Base-by-base conservation (phyloP, 1,284 basidiomycete species). In the Apiotrichum mycotoxinovorans region DNA sequence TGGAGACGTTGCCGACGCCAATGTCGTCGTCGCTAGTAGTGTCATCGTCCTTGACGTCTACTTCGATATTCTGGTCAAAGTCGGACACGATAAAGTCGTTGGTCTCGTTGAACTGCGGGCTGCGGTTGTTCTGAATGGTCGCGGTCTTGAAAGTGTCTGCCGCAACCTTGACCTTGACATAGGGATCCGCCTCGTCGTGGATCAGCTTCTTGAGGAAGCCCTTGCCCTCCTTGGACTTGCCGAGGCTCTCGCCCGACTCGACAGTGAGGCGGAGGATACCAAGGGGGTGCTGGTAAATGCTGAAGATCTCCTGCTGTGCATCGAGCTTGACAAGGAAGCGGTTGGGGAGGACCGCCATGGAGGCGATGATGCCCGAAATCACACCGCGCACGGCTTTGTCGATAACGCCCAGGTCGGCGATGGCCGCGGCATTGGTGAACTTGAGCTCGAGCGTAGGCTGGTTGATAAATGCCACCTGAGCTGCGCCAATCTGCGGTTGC, bases 271-370 rank as follows among this genome's bases (percentile, higher is more conserved):
- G 49, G 18, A 54, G 17, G n/a, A 58, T 25, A 20, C 57, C 57
- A 15, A 54, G 48, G n/a, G 57, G 57, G 49, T 43, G 37, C 57
- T 58, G 57, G 57, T 51, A 58, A 25, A 52, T 58, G 37, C 41
- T 51, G 57, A 58, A 58, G 49, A 52, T 54, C 49, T 58, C 57
- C 43, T 37, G 37, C 22, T 38, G 17, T n/a, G 52, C 30, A 38
- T 58, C 57, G 9, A 58, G 57, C 57, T 54, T 58, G 49, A 58
- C 44, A 15, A 58, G 48, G 57, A 58, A 58, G 48, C 57, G 57
- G 57, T 58, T 58, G 33, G 57, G 57, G 9, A 58, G 57, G n/a
- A 58, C 57, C 18, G 44, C 49, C 57, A 58, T 58, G 15, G 35
- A 40, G n/a, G 37, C 48, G 26, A 58, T 46, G 52, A 58, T 48